Base-by-base conservation (phyloP, 2,329 filamentous ascomycete species). In the Bimuria novae-zelandiae region DNA sequence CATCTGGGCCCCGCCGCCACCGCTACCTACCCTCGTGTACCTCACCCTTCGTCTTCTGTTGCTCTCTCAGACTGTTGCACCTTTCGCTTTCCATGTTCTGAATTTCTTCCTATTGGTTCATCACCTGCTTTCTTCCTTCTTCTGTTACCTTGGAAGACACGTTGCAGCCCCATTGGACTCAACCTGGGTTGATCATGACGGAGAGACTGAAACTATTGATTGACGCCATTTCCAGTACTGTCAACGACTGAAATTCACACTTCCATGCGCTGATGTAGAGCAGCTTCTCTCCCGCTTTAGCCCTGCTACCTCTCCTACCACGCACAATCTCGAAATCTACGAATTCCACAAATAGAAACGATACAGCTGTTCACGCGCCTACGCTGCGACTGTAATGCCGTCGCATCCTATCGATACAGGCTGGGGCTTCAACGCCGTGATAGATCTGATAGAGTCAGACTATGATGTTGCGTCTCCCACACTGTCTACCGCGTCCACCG, bases 381-480 rank as follows among this genome's bases (percentile, higher is more conserved):
- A n/a, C 43, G 22, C 32, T 29, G n/a, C 16, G 21, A 36, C 21
- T 50, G 41, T 51, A 51, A 75, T 75, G 71, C 69, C 68, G 56
- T 67, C 68, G 39, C 64, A 67, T 51, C 68, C 70, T 14, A 54
- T 65, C 40, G 67, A 70, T 48, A 72, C 71, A 50, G 68, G 74
- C 37, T 80, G 78, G 78, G 76, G 78, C 63, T 76, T 80, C 49
- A 72, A 75, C 52, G 69, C 75, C n/a, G 76, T 75, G 33, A 68
- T 77, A 49, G 71, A 76, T 32, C 69, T 80, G 32, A 71, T 77
- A 59, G 67, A 65, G 32, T 65, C 62, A 17, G 61, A 67, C 43
- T 50, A 55, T 30, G 49, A 65, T 37, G 51, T 62, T 22, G 55
- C 56, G 14, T 66, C 65, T 7, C 64, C 65, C 7, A 23, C 40